Evolutionary conservation across 164 flowering plant species (phyloP), one percentile per base, ranked within the genome.

Genomic region (Cinnamomum chago): DNA sequence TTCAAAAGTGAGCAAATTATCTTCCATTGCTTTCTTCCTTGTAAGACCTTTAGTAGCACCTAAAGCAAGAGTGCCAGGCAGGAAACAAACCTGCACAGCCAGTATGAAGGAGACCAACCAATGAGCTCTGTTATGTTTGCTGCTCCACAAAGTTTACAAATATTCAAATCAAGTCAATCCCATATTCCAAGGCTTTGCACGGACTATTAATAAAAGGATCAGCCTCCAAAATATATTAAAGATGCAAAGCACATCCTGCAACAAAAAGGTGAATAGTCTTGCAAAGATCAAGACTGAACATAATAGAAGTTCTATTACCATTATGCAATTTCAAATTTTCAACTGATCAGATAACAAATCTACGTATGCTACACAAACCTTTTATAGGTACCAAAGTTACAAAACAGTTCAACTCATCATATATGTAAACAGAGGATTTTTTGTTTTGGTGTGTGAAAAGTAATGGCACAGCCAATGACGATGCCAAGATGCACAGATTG

Each of bases 1-100:
- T 72, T 93, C 97, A 81, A 86, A 86, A 13, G 83, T 84, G 20
- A 95, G 87, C 78, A 88, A 72, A 82, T 89, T 88, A 6, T 86
- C 86, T 80, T 76, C 79, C 95, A 92, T 86, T 1, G 98, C 99
- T 72, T 84, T 85, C 75, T 88, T 89, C 84, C 84, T 93, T 60
- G 91, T 84, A 62, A 86, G 60, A 71, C 99, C 98, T 86, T 93
- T 93, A 62, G 99, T 95, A 67, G 98, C 97, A 81, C 99, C 99
- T 76, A 95, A 95, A 20, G 98, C 99, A 82, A 95, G 97, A 73
- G 92, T 84, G n/a, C 99, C 99, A 73, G 99, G 89, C 70, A 95
- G 82, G 80, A 95, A 95, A 78, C 99, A 95, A 40, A 93, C 99
- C 99, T 95, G 81, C 72, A 82, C 9, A 22, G 9, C 60, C n/a